A percentile compares a stretch with the other conserved stretches of the same genome.
Evolutionary conservation across 768 basidiomycete genomes (phyloP).

Genomic region (Nevesoporus exiguus): DNA sequence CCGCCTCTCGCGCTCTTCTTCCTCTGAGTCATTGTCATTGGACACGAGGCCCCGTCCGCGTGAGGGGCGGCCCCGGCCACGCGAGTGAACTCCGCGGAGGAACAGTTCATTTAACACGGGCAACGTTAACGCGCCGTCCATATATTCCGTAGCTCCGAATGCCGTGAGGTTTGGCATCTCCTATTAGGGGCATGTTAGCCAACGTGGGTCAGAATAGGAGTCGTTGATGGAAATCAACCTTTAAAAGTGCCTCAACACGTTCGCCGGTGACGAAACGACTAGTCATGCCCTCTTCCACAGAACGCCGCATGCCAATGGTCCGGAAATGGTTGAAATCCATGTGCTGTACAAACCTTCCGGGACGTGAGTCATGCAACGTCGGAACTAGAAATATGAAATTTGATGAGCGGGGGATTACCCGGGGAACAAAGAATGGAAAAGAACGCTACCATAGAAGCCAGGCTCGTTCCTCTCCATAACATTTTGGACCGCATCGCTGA

Average conservation of each 20-base stretch:
- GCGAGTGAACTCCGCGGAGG: conserved; percentile 74
- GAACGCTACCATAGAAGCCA: conserved; percentile 65
- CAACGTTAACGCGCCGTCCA: conserved; percentile 88
- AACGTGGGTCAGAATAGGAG: conserved; percentile 2
- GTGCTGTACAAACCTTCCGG: conserved; percentile 79
- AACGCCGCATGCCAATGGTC: conserved; percentile 93
- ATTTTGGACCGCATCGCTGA: conserved; percentile 73
- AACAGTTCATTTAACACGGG: conserved; percentile 87
- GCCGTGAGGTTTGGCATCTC: conserved; percentile 83
- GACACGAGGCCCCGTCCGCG: conserved; percentile 55
- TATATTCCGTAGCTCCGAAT: conserved; percentile 98
- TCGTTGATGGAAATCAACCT: conserved; percentile 43
- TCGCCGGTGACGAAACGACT: conserved; percentile 93
- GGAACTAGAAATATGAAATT: conserved; percentile 47
- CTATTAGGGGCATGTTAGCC: conserved; percentile 38
- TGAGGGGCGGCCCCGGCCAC: conserved; percentile 62
- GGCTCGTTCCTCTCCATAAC: conserved; percentile 60
- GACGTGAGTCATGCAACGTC: conserved; percentile 62
- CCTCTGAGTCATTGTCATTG: conserved; percentile 60
- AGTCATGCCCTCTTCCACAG: conserved; percentile 83
- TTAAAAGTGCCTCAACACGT: conserved; percentile 72
- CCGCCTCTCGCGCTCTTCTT: conserved; percentile 73
- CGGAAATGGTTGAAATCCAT: conserved; percentile 97
- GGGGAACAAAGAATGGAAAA: neutral
- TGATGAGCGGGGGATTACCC: conserved; percentile 5